Percentiles rank a stretch among this genome's conserved stretches.
These are phyloP conservation scores for Canavalia gladiata DNA, from an alignment of 306 rosid genomes.

Conservation along the genomic window DNA sequence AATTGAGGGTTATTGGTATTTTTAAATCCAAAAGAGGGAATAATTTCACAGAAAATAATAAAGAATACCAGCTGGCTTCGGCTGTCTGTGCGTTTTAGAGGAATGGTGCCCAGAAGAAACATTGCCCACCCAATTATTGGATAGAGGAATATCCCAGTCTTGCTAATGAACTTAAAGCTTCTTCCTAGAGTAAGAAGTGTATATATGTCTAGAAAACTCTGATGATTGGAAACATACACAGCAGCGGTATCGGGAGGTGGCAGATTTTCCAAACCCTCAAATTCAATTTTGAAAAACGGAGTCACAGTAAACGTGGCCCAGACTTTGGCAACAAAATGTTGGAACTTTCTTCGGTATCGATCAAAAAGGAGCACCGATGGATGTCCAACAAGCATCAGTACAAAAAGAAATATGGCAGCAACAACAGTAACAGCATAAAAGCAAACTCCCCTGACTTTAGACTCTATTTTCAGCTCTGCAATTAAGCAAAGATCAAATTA, in stretches of 20 bases:
- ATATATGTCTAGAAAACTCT: constrained; percentile 94
- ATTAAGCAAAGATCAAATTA: constrained; percentile 43
- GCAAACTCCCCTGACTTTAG: constrained; percentile 80
- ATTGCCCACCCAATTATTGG: constrained; percentile 98
- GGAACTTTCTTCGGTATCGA: constrained; percentile 74
- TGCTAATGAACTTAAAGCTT: constrained; percentile 94
- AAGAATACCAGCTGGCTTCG: constrained; percentile 91
- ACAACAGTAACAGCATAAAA: constrained; percentile 71
- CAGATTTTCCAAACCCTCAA: constrained; percentile 86
- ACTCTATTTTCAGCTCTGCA: constrained; percentile 68
- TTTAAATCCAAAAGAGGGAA: neutral
- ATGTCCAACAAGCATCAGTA: constrained; percentile 78
- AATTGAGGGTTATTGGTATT: constrained; percentile 3
- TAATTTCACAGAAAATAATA: constrained; percentile 10
- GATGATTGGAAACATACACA: constrained; percentile 95
- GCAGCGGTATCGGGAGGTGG: constrained; percentile 85
- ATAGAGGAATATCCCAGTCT: constrained; percentile 89
- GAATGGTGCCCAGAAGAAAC: constrained; percentile 86
- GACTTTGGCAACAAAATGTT: constrained; percentile 73
- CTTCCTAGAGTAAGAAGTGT: constrained; percentile 89
- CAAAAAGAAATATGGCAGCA: constrained; percentile 72
- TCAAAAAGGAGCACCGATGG: constrained; percentile 77
- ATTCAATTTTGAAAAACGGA: constrained; percentile 75
- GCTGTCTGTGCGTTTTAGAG: constrained; percentile 92
- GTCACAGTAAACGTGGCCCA: constrained; percentile 78